A percentile compares a stretch with the other conserved stretches of the same genome.
These are phyloP conservation scores for Dendrobium nobile DNA, from an alignment of 106 monocot genomes.

Conservation along the genomic window DNA sequence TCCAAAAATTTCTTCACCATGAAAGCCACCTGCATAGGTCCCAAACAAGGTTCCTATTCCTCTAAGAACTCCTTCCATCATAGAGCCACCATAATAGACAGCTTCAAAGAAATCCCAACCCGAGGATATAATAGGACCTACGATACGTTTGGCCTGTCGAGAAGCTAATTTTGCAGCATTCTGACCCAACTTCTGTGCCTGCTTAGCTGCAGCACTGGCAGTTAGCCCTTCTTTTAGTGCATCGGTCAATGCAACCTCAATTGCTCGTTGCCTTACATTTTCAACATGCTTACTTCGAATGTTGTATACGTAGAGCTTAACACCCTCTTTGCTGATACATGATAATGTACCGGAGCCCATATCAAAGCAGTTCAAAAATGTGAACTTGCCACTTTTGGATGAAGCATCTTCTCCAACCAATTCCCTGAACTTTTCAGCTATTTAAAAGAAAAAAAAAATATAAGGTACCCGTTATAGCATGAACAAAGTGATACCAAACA, in stretches of 20 bases:
- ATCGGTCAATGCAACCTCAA: conserved; percentile 46
- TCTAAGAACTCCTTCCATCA: conserved; percentile 66
- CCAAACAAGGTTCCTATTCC: conserved; percentile 71
- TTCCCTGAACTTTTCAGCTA: conserved; percentile 54
- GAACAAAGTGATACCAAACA: not conserved
- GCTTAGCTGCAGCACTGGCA: conserved; percentile 49
- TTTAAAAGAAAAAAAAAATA: not conserved
- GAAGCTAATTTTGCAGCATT: conserved; percentile 72
- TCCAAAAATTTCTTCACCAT: conserved; percentile 68
- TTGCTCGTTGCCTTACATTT: conserved; percentile 32
- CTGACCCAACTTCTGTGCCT: conserved; percentile 55
- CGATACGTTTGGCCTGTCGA: conserved; percentile 74
- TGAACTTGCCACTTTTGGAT: conserved; percentile 55
- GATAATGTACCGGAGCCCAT: conserved; percentile 48
- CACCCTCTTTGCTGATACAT: conserved; percentile 35
- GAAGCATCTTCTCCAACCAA: conserved; percentile 41
- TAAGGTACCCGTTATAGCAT: not conserved
- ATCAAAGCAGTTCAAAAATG: conserved; percentile 50
- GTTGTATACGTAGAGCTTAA: conserved; percentile 55
- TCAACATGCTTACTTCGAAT: conserved; percentile 41
- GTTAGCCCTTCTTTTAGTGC: conserved; percentile 46
- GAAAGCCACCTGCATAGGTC: conserved; percentile 58
- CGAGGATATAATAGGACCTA: conserved; percentile 73
- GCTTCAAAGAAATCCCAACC: conserved; percentile 97
- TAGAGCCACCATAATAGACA: conserved; percentile 58